Evolutionary conservation across 2,329 filamentous ascomycete genomes (phyloP), one percentile per base, ranked within the genome.

Genomic region (Sordariomycetes sp.): DNA sequence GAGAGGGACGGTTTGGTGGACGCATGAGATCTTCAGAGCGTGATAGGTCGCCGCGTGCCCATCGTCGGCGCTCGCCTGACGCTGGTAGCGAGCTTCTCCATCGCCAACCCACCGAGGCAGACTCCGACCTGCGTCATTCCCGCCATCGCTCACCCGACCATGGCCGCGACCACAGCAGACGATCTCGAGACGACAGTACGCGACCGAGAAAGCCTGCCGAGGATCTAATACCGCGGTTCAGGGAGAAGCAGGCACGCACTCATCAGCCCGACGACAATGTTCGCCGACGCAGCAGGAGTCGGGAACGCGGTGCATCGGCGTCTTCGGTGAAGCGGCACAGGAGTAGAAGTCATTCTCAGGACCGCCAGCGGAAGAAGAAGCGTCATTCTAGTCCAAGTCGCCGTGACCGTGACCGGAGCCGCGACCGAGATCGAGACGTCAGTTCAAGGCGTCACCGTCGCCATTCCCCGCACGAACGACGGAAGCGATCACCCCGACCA

Each of bases 261-360:
- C 47, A 44, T 15, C 53, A 55, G 23, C 31, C 45, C 20, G 50
- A 52, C 30, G 48, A 54, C 30, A 50, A 53, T 37, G 41, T 49
- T 39, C 46, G 50, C 36, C 56, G 53, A 40, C 51, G 48, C 24
- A 55, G 55, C 40, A 55, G 53, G 35, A 54, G 55, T 32, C 55
- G 53, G 33, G 48, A 43, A 21, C 52, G 52, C 32, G 48, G 51
- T 35, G 49, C 50, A 36, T 63, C 62, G 4, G 54, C 61, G 20
- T 48, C 57, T 17, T 57, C 59, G 6, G 41, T 54, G 23, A 68
- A 67, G 43, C 55, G 64, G 33, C 53, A 56, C 31, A 55, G 64
- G 37, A 66, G 57, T 37, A 55, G 55, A 33, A 67, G 60, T 31
- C 58, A 48, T n/a, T 56, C 64, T 3, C 47, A 54, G 3, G 46